A percentile compares a stretch with the other conserved stretches of the same genome.
phyloP scores from a whole-genome alignment of 768 basidiomycete species.

The Pseudohyphozyma bogoriensis region DNA sequence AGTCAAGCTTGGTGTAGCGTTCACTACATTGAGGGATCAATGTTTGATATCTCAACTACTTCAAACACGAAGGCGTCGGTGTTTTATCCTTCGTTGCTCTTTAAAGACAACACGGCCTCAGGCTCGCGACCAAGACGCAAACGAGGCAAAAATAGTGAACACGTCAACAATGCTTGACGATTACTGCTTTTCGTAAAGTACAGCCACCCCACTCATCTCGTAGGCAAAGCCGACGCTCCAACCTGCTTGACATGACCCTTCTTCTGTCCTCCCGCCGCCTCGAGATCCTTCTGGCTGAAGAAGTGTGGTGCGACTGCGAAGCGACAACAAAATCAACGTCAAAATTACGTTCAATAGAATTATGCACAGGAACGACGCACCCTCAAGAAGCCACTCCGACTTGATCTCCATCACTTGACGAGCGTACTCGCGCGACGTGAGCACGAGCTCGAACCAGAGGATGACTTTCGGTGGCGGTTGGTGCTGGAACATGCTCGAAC shows the following conservation, averaged over 20 bases:
- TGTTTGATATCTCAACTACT: too few species aligned
- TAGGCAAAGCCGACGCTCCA: too few species aligned
- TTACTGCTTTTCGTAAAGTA: too few species aligned
- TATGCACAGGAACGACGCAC: conserved; percentile 41
- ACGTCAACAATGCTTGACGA: too few species aligned
- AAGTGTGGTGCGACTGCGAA: conserved; percentile 86
- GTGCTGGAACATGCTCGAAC: conserved; percentile 85
- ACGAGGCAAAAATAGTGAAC: too few species aligned
- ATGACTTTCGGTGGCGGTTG: conserved; percentile 86
- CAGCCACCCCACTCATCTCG: too few species aligned
- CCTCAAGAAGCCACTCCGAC: conserved; percentile 84
- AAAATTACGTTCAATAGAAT: not conserved
- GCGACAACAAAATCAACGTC: not conserved
- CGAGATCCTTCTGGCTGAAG: conserved; percentile 55
- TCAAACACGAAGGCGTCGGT: too few species aligned
- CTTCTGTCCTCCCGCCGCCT: conserved; percentile 25
- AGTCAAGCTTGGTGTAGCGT: too few species aligned
- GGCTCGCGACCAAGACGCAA: too few species aligned
- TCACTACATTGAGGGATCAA: too few species aligned
- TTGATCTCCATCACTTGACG: conserved; percentile 98
- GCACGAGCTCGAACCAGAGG: conserved; percentile 91
- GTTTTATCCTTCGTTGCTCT: too few species aligned
- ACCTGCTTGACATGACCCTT: conserved; percentile 26
- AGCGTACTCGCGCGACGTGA: conserved; percentile 96
- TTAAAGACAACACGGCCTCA: too few species aligned